A percentile compares a stretch with the other conserved stretches of the same genome.
Evolutionary conservation across 2,329 filamentous ascomycete species (phyloP).

Genomic region (Dactylella cylindrospora): DNA sequence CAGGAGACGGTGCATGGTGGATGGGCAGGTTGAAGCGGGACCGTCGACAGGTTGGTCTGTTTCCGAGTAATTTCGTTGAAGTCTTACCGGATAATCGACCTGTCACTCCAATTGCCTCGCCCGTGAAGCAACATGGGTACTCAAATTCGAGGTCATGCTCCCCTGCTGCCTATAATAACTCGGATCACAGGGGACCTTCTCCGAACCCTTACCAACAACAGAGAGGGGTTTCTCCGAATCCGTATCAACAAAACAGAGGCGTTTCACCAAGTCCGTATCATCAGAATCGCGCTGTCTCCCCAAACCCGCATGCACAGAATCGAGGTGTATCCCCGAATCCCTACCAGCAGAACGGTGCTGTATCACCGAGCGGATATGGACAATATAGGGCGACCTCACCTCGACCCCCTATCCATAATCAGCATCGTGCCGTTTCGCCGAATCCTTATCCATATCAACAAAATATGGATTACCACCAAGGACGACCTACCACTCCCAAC

Average conservation of each 20-base stretch:
- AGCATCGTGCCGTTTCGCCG: constrained; percentile 44
- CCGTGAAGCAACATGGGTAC: constrained; percentile 34
- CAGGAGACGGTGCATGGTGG: constrained; percentile 98
- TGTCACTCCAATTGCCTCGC: constrained; percentile 52
- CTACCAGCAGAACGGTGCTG: constrained; percentile 23
- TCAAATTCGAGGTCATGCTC: constrained; percentile 52
- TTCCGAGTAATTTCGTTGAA: constrained; percentile 96
- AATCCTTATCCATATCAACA: constrained; percentile 38
- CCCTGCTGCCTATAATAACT: constrained; percentile 50
- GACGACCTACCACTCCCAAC: constrained; percentile 29
- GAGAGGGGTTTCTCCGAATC: constrained; percentile 51
- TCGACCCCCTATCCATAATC: constrained; percentile 36
- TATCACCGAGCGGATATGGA: constrained; percentile 45
- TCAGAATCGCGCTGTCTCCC: constrained; percentile 22
- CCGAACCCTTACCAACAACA: constrained; percentile 49
- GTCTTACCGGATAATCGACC: constrained; percentile 84
- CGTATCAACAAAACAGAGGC: constrained; percentile 38
- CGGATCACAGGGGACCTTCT: constrained; percentile 51
- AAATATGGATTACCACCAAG: constrained; percentile 28
- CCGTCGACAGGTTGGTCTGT: constrained; percentile 84
- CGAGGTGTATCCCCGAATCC: constrained; percentile 44
- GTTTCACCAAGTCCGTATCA: constrained; percentile 52
- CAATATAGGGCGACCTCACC: constrained; percentile 45
- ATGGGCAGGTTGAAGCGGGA: constrained; percentile 88
- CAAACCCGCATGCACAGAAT: constrained; percentile 35